Base-by-base conservation (phyloP, 2,329 filamentous ascomycete species). In the Fragosphaeria purpurea region DNA sequence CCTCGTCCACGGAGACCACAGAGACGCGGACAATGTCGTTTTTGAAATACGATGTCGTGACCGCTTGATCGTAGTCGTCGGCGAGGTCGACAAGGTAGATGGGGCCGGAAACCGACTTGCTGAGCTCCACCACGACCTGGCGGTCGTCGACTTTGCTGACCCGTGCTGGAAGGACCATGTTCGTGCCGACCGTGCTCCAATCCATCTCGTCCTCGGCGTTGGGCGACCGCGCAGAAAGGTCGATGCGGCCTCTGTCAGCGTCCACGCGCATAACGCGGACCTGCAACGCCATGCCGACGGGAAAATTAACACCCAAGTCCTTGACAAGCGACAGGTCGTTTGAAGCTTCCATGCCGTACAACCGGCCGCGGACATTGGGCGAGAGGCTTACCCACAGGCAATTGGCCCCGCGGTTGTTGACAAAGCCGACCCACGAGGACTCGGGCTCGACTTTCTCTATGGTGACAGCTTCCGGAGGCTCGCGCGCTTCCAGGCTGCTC, bases 351-450 rank as follows among this genome's bases (percentile, higher is more conserved):
- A 93, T 81, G 55, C 85, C 77, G 49, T 82, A 81, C 50, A 98
- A 80, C 47, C 89, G 82, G 50, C 93, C 93, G 53, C 90, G 83
- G 12, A 98, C 82, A 48, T 85, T 88, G 6, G 93, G 89, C 2
- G 90, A 88, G 30, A 98, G 69, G 61, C 89, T 96, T 44, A 94
- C 85, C 91, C 93, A 97, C 30, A 95, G 74, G 61, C 79, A 86
- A 56, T 87, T 82, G 33, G 86, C 77, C 30, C 79, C 79, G 54
- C 91, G 75, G 62, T 96, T 97, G 73, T 97, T 98, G 63, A 98
- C 80, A 62, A 91, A 97, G 1, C 85, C 90, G 47, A 94, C 67
- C 66, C 86, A 82, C 2, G 76, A 79, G 13, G 85, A 83, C 13
- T 85, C 89, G 47, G 80, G 70, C 59, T 84, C 74, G 55, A 98